Evolutionary conservation across 2,329 filamentous ascomycete species (phyloP), one percentile per base, ranked within the genome.

Genomic region (Sporothrix curviconia): DNA sequence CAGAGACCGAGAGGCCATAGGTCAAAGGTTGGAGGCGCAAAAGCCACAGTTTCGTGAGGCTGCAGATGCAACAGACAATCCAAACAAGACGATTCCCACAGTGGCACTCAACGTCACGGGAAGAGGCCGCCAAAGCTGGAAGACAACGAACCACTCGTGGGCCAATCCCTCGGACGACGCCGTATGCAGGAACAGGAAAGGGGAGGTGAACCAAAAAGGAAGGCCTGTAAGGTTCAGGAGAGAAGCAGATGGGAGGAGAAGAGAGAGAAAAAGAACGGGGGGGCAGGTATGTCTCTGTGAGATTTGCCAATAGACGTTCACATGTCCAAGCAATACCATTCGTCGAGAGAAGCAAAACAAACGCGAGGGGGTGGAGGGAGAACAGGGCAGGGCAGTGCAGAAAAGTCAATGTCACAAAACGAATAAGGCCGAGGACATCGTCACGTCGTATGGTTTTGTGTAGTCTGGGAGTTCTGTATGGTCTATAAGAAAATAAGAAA

Each of bases 101-200:
- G 24, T 44, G 30, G 43, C 28, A n/a, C n/a, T n/a, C n/a, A n/a
- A n/a, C n/a, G n/a, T n/a, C n/a, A n/a, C n/a, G n/a, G 36, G 28
- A 40, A 42, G 49, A 54, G 36, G 36, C 42, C 42, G 50, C 42
- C 32, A 43, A 12, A 28, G 43, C 37, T 40, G 40, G 49, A 47
- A 39, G 17, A 19, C 39, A 32, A 42, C 49, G 25, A 43, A 24
- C 15, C 32, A 47, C 40, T n/a, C n/a, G n/a, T n/a, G n/a, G n/a
- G n/a, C n/a, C 28, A 12, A 24, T 25, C 12, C 14, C 40, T 47
- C 49, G 56, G 49, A 47, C 24, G 46, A 53, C 32, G 50, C 49
- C 34, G 49, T 47, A 57, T 57, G 56, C 32, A 57, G 56, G 49
- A 57, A 42, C 49, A 52, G 19, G 11, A 14, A 32, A 34, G 2